Evolutionary conservation across 768 basidiomycete genomes (phyloP), one percentile per base, ranked within the genome.

Genomic region (Trametes gibbosa): DNA sequence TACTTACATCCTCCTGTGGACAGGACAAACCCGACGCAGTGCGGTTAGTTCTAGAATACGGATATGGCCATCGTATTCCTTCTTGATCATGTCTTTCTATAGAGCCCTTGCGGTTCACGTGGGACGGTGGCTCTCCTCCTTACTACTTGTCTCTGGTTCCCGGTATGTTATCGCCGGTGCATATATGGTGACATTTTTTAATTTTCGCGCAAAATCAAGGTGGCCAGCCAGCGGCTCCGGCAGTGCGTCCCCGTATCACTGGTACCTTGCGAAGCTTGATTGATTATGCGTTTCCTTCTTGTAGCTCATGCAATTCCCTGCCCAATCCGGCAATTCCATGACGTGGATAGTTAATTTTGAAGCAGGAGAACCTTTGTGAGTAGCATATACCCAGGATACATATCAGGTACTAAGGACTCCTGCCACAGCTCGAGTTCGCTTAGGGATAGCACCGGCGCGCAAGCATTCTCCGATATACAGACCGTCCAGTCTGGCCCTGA

Each of bases 81-180:
- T 37, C 50, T 14, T 14, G 17, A 12, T 23, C 35, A 23, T 17
- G 8, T 46, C 23, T 10, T 10, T 29, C 41, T 16, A 21, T 32
- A 90, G 88, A 89, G 63, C 89, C 89, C 9, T 74, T 80, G 19
- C 68, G 79, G 63, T 40, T 91, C 34, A 68, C 66, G 2, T 90
- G 85, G 84, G 37, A 57, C 25, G 81, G 74, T 4, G 86, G 87
- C 32, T 48, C 55, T 0, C 23, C 74, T 0, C 88, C 89, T 0
- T 90, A 80, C 72, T 91, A 75, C 69, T 56, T 89, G 50, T 74
- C 81, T 10, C 63, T 87, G 51, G 63, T 87, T 40, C 89, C 88
- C 48, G 84, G 87, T 89, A 62, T 32, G 80, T 24, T 35, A 14
- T 10, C 10, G 2, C 24, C 24, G 8, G 9, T 3, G 14, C 6